Evolutionary conservation across 106 monocot genomes (phyloP), one percentile per base, ranked within the genome.

Genomic region (Alisma plantagoaquatica): DNA sequence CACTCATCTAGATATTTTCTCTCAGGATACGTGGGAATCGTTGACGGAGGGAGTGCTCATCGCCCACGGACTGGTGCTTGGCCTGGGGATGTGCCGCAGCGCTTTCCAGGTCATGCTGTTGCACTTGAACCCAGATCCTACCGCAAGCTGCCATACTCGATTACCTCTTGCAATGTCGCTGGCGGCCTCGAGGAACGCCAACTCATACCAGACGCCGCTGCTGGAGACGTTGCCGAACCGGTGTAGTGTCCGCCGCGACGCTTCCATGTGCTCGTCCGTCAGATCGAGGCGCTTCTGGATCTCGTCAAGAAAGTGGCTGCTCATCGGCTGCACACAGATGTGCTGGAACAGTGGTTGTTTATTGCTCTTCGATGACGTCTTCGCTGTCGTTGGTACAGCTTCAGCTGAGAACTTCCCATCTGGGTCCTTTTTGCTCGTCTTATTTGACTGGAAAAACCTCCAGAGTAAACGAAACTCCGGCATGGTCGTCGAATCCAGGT

Each of bases 51-150:
- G n/a, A n/a, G n/a, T n/a, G n/a, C n/a, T n/a, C n/a, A n/a, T n/a
- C n/a, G n/a, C n/a, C n/a, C n/a, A n/a, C n/a, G n/a, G n/a, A n/a
- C n/a, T n/a, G n/a, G n/a, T n/a, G n/a, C n/a, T n/a, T n/a, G n/a
- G n/a, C n/a, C n/a, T n/a, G n/a, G n/a, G n/a, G n/a, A n/a, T n/a
- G n/a, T n/a, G n/a, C 10, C 41, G 53, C 14, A 53, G 41, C 45
- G 69, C 51, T 27, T 16, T 26, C 70, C 70, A 70, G 1, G 56
- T 63, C 41, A 55, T 45, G 29, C 70, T 63, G 46, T 53, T 62
- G 41, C 70, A 70, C 56, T 70, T 70, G 61, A 70, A 70, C 10
- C 70, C 70, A 2, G 70, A 70, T 26, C 70, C 70, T 33, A 70
- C 54, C 46, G 62, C 62, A 9, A 70, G 27, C 61, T 70, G 70